Evolutionary conservation across 768 basidiomycete species (phyloP).

Genomic region (Mycena alexandri): DNA sequence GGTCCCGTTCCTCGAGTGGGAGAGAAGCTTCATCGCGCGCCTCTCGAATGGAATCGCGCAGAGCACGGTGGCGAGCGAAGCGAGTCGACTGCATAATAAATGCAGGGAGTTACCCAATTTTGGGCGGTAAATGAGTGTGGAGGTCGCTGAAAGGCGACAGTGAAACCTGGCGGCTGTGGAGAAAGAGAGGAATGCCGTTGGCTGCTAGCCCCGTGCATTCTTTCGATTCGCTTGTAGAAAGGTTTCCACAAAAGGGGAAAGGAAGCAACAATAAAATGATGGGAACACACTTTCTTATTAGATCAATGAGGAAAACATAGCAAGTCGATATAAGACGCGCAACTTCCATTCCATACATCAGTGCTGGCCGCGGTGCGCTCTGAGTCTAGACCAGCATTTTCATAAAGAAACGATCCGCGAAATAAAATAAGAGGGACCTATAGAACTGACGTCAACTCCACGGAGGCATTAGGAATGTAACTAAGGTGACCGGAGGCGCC

Average conservation of each 20-base stretch:
- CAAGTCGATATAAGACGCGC: too few relatives aligned
- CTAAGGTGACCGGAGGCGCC: neutral
- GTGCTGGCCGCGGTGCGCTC: too few relatives aligned
- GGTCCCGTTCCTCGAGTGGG: slow-evolving; percentile 52
- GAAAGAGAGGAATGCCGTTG: slow-evolving; percentile 18
- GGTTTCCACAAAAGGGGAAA: slow-evolving; percentile 19
- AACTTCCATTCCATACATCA: too few relatives aligned
- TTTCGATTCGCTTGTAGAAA: neutral
- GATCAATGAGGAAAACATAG: neutral
- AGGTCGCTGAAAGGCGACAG: slow-evolving; percentile 27
- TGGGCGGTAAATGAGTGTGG: slow-evolving; percentile 38
- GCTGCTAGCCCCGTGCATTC: neutral
- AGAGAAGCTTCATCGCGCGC: slow-evolving; percentile 7
- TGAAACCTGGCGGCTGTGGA: slow-evolving; percentile 12
- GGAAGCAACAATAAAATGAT: slow-evolving; percentile 9
- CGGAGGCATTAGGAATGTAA: neutral
- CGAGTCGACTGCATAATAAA: slow-evolving; percentile 26
- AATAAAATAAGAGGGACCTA: neutral
- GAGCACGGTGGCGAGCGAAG: slow-evolving; percentile 30
- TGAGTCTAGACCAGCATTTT: too few relatives aligned
- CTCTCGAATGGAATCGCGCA: slow-evolving; percentile 13
- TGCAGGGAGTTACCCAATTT: slow-evolving; percentile 14
- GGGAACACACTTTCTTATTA: neutral
- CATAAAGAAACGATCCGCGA: neutral
- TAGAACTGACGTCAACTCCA: neutral